These are phyloP conservation scores for Mimosa pudica DNA, from an alignment of 306 rosid genomes.

Conservation along the genomic window DNA sequence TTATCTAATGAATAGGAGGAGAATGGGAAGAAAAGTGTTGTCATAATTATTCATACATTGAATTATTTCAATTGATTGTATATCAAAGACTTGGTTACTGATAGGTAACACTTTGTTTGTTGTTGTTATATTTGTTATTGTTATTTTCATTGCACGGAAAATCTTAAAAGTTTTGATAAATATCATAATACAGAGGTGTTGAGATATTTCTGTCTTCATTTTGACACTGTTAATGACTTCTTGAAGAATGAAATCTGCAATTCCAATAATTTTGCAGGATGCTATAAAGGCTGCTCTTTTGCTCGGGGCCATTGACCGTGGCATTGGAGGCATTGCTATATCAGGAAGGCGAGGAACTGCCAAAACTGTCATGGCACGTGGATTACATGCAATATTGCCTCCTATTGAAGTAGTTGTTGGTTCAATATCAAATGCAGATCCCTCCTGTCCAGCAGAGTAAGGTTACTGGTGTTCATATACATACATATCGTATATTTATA, in stretches of 20 bases:
- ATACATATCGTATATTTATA: background rate
- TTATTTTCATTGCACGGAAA: background rate
- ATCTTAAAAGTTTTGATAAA: background rate
- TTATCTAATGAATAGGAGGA: background rate
- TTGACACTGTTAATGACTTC: background rate
- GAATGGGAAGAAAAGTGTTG: background rate
- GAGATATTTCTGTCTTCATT: conserved; percentile 8
- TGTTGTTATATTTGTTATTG: too few relatives aligned
- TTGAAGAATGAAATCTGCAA: conserved; percentile 25
- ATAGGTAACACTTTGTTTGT: too few relatives aligned
- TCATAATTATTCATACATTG: background rate
- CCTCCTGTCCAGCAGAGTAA: conserved; percentile 84
- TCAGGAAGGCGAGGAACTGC: conserved; percentile 94
- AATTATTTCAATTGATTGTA: background rate
- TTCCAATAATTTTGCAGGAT: conserved; percentile 59
- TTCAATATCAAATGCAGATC: conserved; percentile 94
- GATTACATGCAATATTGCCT: conserved; percentile 86
- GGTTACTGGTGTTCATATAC: conserved; percentile 38
- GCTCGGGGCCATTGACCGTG: conserved; percentile 89
- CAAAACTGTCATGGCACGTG: conserved; percentile 94
- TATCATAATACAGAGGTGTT: background rate
- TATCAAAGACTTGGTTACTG: too few relatives aligned
- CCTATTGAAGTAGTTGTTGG: conserved; percentile 91
- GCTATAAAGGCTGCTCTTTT: conserved; percentile 89
- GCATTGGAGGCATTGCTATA: conserved; percentile 92